phyloP scores from a whole-genome alignment of 2,329 filamentous ascomycete species.

The Colletotrichum euphorbiae region DNA sequence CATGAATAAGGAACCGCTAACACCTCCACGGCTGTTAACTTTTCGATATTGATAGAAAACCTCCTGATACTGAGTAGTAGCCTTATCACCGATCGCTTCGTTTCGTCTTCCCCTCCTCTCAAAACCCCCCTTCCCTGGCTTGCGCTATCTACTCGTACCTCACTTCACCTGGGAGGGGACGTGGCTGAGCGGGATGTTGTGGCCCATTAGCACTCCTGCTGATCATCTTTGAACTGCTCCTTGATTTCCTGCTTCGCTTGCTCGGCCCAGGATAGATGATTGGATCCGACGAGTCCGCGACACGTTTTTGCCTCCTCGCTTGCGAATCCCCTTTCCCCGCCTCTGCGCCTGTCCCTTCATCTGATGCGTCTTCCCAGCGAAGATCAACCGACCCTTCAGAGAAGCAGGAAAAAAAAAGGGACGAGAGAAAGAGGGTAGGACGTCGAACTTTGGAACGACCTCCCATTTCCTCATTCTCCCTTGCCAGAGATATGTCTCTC shows the following conservation, averaged over 20 bases:
- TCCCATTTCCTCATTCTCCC: not conserved
- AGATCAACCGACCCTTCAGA: slow-evolving; percentile 1
- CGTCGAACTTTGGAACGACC: not conserved
- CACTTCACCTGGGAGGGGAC: not conserved
- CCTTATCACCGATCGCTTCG: not conserved
- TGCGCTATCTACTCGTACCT: not conserved
- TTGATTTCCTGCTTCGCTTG: slow-evolving; percentile 5
- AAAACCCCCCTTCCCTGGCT: not conserved
- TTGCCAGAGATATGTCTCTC: not conserved
- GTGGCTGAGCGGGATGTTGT: not conserved
- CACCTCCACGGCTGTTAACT: not conserved
- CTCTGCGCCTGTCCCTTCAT: slow-evolving; percentile 1
- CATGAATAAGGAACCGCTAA: not conserved
- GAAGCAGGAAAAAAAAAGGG: too few relatives aligned
- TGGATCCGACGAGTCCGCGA: too few relatives aligned
- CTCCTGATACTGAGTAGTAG: not conserved
- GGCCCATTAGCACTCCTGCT: slow-evolving; percentile 31
- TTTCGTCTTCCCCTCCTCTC: not conserved
- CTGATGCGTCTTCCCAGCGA: not conserved
- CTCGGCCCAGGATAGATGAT: not conserved
- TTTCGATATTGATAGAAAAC: not conserved
- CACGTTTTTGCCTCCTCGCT: slow-evolving; percentile 10
- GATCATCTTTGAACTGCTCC: slow-evolving; percentile 21
- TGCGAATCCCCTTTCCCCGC: slow-evolving; percentile 1
- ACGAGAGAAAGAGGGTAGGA: too few relatives aligned